Base-by-base conservation (phyloP, 371 early-diverging fungal genomes). In the Circinella minor region DNA sequence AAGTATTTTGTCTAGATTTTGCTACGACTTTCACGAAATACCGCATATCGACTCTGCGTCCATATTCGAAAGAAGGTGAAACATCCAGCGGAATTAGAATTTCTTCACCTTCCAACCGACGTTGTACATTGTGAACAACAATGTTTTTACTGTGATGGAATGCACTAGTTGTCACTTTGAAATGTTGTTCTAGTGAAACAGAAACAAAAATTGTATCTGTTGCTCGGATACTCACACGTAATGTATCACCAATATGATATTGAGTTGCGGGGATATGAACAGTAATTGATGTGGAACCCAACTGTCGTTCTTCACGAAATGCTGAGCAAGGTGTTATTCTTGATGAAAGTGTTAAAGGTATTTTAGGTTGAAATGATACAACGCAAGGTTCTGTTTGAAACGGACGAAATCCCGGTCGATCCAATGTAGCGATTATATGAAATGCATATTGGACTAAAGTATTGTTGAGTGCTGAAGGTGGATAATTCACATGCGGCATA, bases 401-500 rank as follows among this genome's bases (percentile, higher is more conserved):
- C 20, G 74, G 71, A 37, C 67, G 65, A 20, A 59, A 36, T 3
- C 74, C 74, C 11, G 74, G 74, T 7, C 74, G 67, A 38, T 79
- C 80, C 5, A 82, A 18, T 3, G 69, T 68, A 5, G 78, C 82
- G 10, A 72, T 9, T 15, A 82, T 59, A 43, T 67, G 61, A 64
- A 75, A 78, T 10, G 66, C 68, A 65, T 72, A 74, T 9, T 74
- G 64, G 1, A 73, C 74, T 4, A 82, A 51, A n/a, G 70, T 61
- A 38, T 77, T 71, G 38, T 72, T 55, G 34, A 77, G 74, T 3
- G 73, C 66, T 4, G 83, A 76, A 1, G 77, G 75, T 5, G 69
- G 69, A 60, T 82, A 82, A 46, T 82, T 82, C 46, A 82, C 74
- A 49, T 78, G 59, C 11, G 83, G 83, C 15, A 82, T 71, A 61